phyloP scores from a whole-genome alignment of 2,329 filamentous ascomycete genomes.

The Moelleriella libera region DNA sequence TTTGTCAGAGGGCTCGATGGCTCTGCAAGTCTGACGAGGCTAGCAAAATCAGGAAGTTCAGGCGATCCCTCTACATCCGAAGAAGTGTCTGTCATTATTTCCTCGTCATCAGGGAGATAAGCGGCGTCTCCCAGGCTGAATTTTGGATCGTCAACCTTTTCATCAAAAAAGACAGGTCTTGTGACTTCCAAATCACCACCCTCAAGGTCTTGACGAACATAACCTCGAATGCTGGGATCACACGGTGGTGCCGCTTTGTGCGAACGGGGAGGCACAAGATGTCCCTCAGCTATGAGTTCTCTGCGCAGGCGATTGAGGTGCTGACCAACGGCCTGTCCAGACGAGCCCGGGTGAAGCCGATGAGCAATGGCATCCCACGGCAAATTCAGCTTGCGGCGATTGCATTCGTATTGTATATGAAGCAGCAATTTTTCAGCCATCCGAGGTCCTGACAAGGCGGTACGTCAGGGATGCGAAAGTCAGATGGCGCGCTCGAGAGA shows the following conservation, averaged over 20 bases:
- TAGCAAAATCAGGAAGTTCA: slow-evolving; percentile 3
- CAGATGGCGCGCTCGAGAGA: neutral
- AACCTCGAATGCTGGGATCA: slow-evolving; percentile 17
- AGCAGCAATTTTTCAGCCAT: slow-evolving; percentile 32
- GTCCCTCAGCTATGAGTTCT: slow-evolving; percentile 22
- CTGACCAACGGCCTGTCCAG: slow-evolving; percentile 22
- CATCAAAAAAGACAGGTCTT: slow-evolving; percentile 17
- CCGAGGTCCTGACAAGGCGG: slow-evolving; percentile 20
- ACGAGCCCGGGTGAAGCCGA: slow-evolving; percentile 24
- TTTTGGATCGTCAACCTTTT: slow-evolving; percentile 16
- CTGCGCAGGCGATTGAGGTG: slow-evolving; percentile 20
- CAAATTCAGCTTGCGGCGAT: slow-evolving; percentile 15
- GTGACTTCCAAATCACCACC: slow-evolving; percentile 11
- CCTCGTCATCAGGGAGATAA: slow-evolving; percentile 4
- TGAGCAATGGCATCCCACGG: slow-evolving; percentile 27
- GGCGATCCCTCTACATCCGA: neutral
- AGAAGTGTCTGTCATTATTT: neutral
- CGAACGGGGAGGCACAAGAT: slow-evolving; percentile 22
- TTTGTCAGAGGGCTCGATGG: no score
- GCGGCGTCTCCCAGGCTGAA: slow-evolving; percentile 13
- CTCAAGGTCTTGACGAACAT: slow-evolving; percentile 13
- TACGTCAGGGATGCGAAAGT: neutral
- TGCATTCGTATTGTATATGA: slow-evolving; percentile 24
- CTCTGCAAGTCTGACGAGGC: no score
- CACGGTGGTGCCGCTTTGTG: slow-evolving; percentile 10